A percentile compares a stretch with the other conserved stretches of the same genome.
Conservation (phyloP, 331 rosid genomes). For the Quercus tomentella region DNA sequence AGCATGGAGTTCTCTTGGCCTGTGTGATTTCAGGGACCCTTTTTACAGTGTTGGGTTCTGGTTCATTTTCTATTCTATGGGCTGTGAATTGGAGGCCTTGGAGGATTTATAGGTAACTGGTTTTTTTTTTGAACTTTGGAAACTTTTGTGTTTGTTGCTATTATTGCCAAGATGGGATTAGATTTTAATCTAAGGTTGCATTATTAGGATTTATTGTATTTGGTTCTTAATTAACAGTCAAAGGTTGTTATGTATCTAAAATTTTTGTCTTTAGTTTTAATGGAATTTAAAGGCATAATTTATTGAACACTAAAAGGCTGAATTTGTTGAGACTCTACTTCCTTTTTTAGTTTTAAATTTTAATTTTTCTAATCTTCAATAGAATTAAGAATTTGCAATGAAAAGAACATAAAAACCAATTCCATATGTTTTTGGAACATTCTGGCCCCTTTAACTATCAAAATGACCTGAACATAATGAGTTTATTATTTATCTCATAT, state of each 20-base stretch:
- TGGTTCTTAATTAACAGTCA: constrained; percentile 20
- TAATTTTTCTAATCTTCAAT: neutral
- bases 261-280: constrained; percentile 28
- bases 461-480: neutral
- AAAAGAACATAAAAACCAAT: neutral
- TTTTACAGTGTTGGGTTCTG: constrained; percentile 72
- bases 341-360: neutral
- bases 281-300: constrained; percentile 4
- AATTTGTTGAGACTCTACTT: neutral
- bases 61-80: constrained; percentile 87
- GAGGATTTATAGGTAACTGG: constrained; percentile 87
- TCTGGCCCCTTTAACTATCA: neutral
- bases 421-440: neutral
- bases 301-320: neutral
- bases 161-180: neutral
- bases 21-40: constrained; percentile 85
- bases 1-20: constrained; percentile 67
- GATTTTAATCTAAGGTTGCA: constrained; percentile 2
- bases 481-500: neutral
- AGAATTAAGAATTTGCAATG: neutral
- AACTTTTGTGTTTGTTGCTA: constrained; percentile 1
- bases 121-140: neutral
- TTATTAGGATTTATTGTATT: neutral
- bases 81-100: constrained; percentile 99
- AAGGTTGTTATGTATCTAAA: neutral